These are phyloP conservation scores for Apiospora koreana DNA, from an alignment of 2,329 filamentous ascomycete genomes.

Conservation along the genomic window DNA sequence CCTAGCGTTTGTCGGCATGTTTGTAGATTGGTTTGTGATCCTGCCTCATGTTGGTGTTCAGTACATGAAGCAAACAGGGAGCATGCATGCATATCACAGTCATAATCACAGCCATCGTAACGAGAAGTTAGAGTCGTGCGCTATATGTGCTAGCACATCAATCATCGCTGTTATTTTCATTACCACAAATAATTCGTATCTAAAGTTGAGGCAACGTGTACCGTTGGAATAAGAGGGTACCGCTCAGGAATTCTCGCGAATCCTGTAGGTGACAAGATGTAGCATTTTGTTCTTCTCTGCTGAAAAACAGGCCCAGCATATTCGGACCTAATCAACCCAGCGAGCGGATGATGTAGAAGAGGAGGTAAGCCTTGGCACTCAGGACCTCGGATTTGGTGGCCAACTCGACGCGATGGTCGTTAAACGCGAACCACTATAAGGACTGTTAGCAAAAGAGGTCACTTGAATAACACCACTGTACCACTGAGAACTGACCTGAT, in stretches of 20 bases:
- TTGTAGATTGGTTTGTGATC: not conserved
- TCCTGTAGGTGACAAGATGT: not conserved
- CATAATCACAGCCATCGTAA: not conserved
- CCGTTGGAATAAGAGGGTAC: not conserved
- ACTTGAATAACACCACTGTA: slow-evolving; percentile 7
- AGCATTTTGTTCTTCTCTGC: not conserved
- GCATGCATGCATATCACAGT: not conserved
- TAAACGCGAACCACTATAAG: slow-evolving; percentile 87
- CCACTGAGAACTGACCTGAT: slow-evolving; percentile 56
- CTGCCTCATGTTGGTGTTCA: not conserved
- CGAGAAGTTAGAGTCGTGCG: not conserved
- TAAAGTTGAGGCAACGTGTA: not conserved
- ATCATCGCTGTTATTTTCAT: not conserved
- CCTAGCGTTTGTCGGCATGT: not conserved
- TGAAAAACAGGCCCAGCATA: not conserved
- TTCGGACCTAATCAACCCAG: not conserved
- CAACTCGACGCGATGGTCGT: slow-evolving; percentile 88
- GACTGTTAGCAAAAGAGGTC: slow-evolving; percentile 8
- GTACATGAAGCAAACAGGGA: not conserved
- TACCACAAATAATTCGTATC: not conserved
- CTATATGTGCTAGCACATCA: not conserved
- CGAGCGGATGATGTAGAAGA: slow-evolving; percentile 78
- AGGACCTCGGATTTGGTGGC: slow-evolving; percentile 85
- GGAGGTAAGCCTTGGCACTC: slow-evolving; percentile 80
- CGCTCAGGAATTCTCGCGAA: not conserved